Evolutionary conservation across 495 filamentous ascomycete genomes (phyloP).

Genomic region (Bathelium albidoporum): DNA sequence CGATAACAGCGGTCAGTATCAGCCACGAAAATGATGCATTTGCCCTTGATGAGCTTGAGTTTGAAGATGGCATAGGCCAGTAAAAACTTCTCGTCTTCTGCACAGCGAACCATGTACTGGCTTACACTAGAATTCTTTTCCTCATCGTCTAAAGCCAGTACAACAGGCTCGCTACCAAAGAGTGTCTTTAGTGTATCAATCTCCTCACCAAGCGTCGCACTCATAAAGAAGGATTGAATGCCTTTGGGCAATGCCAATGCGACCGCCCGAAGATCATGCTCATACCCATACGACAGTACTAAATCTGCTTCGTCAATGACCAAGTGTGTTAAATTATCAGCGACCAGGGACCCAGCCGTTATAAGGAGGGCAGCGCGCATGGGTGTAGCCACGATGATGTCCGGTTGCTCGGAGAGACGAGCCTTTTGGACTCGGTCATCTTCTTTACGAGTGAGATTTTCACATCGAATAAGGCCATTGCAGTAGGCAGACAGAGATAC

Average conservation of each 20-base stretch:
- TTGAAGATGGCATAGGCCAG: constrained; percentile 91
- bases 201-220: constrained; percentile 79
- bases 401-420: constrained; percentile 75
- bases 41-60: constrained; percentile 86
- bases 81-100: constrained; percentile 95
- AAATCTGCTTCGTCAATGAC: constrained; percentile 95
- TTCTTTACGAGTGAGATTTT: constrained; percentile 81
- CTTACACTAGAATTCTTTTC: constrained; percentile 64
- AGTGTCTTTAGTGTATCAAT: constrained; percentile 74
- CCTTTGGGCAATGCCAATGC: constrained; percentile 68
- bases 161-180: constrained; percentile 71
- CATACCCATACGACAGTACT: constrained; percentile 89
- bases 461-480: constrained; percentile 63
- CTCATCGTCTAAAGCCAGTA: constrained; percentile 66
- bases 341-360: constrained; percentile 54
- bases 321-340: constrained; percentile 62
- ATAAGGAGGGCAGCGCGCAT: constrained; percentile 61
- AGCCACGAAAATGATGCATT: constrained; percentile 85
- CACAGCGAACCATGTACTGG: constrained; percentile 84
- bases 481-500: constrained; percentile 69
- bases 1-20: constrained; percentile 92
- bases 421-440: constrained; percentile 77
- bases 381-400: constrained; percentile 84
- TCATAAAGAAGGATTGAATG: constrained; percentile 85
- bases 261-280: constrained; percentile 73